Base-by-base conservation (phyloP, 1,284 basidiomycete genomes). In the Sparassis latifolia region DNA sequence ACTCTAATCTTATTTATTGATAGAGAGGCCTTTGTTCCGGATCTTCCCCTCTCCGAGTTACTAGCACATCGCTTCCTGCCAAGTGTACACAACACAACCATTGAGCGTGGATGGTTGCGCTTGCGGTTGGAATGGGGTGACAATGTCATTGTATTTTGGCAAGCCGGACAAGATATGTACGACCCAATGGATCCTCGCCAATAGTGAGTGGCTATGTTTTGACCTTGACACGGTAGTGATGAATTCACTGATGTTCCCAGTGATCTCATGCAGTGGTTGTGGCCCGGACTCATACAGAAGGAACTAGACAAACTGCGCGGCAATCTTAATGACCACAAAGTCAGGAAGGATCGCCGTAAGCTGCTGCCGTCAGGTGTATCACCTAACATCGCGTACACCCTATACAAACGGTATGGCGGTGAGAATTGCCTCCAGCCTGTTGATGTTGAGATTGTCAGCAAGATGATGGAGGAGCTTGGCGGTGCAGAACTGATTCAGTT, bases 251-350 rank as follows among this genome's bases (percentile, higher is more conserved):
- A n/a, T n/a, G 32, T 37, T 45, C 9, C 32, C 33, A 47, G 45
- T 31, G 45, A 47, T 12, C 33, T 47, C 12, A 37, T 31, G 12
- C 45, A 47, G 35, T 47, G 45, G 45, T 33, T 47, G 12, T 47
- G 45, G 45, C 45, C 45, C 5, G 6, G 5, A 7, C 33, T 47
- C 5, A 12, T 47, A 5, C 31, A 33, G 5, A 33, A 37, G 27
- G 45, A 47, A 28, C 31, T 47, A n/a, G 10, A 47, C 4, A 12
- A 9, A 33, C 38, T 47, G 20, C 33, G 33, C 32, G 33, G n/a
- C 12, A 37, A 37, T 38, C 31, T 31, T n/a, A 47, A 47, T 38
- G 45, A 33, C 20, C 32, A 12, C 30, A 5, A 12, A 5, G 38
- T 47, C 32, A 31, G 45, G 7, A 37, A 37, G 35, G 32, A 39